A percentile compares a stretch with the other conserved stretches of the same genome.
phyloP scores from a whole-genome alignment of 2,329 filamentous ascomycete genomes.

The Harringtonia lauricola region DNA sequence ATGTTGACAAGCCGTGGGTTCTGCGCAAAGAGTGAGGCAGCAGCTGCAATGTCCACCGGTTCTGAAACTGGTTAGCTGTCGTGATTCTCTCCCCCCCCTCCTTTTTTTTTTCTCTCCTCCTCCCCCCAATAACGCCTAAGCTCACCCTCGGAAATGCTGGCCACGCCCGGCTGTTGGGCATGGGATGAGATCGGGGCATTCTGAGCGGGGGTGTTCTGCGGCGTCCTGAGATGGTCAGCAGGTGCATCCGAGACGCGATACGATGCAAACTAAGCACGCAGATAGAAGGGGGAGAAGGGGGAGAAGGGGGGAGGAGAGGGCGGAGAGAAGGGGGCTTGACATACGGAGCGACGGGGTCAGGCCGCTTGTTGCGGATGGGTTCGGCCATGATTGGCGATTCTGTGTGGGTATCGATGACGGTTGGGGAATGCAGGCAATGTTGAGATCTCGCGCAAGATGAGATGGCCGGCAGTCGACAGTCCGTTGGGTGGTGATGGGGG shows the following conservation, averaged over 20 bases:
- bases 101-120: neutral
- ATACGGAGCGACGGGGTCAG: conserved; percentile 48
- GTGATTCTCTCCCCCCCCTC: too few relatives aligned
- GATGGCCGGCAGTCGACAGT: neutral
- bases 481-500: neutral
- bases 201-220: conserved; percentile 93
- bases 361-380: conserved; percentile 53
- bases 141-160: conserved; percentile 96
- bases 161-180: conserved; percentile 86
- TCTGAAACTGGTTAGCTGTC: too few relatives aligned
- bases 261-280: conserved; percentile 1
- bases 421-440: neutral
- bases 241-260: neutral
- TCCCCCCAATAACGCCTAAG: conserved; percentile 15
- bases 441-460: neutral
- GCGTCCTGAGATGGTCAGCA: conserved; percentile 54
- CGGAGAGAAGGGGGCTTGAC: conserved; percentile 19
- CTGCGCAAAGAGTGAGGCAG: conserved; percentile 87
- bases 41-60: conserved; percentile 76
- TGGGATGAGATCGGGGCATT: conserved; percentile 96
- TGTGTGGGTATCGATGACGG: conserved; percentile 9
- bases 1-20: conserved; percentile 92
- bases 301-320: neutral
- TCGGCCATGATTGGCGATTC: conserved; percentile 37
- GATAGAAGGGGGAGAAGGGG: neutral